Evolutionary conservation across 2,329 filamentous ascomycete genomes (phyloP), one percentile per base, ranked within the genome.

Genomic region (Harringtonia aguacate): DNA sequence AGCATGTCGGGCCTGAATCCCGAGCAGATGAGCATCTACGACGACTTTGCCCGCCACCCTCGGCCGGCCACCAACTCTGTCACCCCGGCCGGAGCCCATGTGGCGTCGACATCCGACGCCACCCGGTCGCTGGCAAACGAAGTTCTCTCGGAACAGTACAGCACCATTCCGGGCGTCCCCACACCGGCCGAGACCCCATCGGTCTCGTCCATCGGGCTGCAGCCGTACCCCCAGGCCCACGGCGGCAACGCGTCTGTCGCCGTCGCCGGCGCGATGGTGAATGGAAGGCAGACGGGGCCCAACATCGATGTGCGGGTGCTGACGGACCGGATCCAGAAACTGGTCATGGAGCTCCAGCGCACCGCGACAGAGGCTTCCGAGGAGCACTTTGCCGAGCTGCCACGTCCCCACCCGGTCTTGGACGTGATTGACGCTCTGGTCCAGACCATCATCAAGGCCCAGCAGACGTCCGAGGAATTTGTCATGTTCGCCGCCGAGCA

Each of bases 1-100:
- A 75, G 61, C 48, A 57, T 69, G 44, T 61, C 63, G 41, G 90
- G 90, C 5, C 67, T 98, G 41, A 97, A 95, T 56, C 74, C 84
- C 21, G 87, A 95, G 55, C 92, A 98, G 57, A 78, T 97, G 68
- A 86, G 86, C 12, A 94, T 98, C 22, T 98, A 98, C 57, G 89
- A 97, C 56, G 89, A 97, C 50, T 98, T 98, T 61, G 87, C 86
- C 10, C 76, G 88, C 45, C 87, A 94, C 58, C 82, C 86, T 24
- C 82, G 87, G 45, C 46, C 48, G 5, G 13, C 44, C 0, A 33
- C 42, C 1, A 38, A 39, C 4, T 39, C 39, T 10, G 42, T n/a
- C 5, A 33, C 31, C 1, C 76, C 73, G 57, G 60, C 70, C 57
- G 53, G 72, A 48, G 61, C 79, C 65, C 77, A 81, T 51, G 68